Percentiles rank a stretch among this genome's conserved stretches.
phyloP scores from a whole-genome alignment of 2,329 filamentous ascomycete genomes.

The Penicillium sp. region DNA sequence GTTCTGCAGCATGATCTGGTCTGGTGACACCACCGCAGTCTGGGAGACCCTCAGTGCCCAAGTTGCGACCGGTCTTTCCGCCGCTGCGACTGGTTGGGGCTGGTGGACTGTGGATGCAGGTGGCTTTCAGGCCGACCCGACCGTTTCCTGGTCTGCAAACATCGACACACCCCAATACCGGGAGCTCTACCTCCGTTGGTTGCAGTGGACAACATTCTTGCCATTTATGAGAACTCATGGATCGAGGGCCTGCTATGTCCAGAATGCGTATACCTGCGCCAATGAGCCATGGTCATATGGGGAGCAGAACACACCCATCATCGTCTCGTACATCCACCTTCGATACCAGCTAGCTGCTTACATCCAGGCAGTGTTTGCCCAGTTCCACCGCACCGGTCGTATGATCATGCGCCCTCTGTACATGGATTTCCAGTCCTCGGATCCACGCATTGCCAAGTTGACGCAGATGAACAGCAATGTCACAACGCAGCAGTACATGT shows the following conservation, averaged over 20 bases:
- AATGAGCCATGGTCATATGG: constrained; percentile 65
- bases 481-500: constrained; percentile 43
- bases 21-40: constrained; percentile 60
- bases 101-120: constrained; percentile 70
- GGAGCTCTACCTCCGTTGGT: constrained; percentile 64
- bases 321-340: constrained; percentile 56
- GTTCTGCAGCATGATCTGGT: constrained; percentile 62
- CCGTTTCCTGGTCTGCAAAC: constrained; percentile 49
- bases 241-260: constrained; percentile 53
- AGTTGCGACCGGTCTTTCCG: constrained; percentile 60
- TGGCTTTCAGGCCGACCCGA: constrained; percentile 57
- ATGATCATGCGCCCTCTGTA: constrained; percentile 42
- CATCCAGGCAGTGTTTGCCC: constrained; percentile 31
- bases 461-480: constrained; percentile 32
- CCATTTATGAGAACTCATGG: constrained; percentile 64
- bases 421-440: constrained; percentile 38
- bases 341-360: constrained; percentile 52
- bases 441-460: constrained; percentile 19
- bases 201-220: constrained; percentile 63
- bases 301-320: constrained; percentile 56
- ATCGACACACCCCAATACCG: constrained; percentile 54
- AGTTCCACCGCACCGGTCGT: constrained; percentile 33
- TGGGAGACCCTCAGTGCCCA: constrained; percentile 60
- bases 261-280: constrained; percentile 37
- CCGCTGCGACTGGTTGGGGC: constrained; percentile 60